Evolutionary conservation across 208 protist genomes (phyloP).

Genomic region (Trypanosoma rangeli): DNA sequence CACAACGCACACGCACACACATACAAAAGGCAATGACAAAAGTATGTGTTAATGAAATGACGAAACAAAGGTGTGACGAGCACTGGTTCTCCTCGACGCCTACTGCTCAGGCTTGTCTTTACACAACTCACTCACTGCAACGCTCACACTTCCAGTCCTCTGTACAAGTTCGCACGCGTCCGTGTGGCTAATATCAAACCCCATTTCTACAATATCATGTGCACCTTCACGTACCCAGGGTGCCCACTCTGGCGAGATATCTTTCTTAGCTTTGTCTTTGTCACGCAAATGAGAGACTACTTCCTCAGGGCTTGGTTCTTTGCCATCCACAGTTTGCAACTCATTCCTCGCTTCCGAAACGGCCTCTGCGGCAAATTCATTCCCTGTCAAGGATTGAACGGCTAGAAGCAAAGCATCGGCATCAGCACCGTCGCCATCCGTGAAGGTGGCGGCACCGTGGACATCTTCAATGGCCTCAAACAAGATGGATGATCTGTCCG

Average conservation of each 20-base stretch:
- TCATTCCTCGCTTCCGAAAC: constrained; percentile 19
- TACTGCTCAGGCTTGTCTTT: not conserved
- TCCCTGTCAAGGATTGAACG: constrained; percentile 31
- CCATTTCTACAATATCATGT: constrained; percentile 19
- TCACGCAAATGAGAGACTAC: constrained; percentile 16
- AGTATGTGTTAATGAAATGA: not conserved
- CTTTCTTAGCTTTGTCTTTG: constrained; percentile 4
- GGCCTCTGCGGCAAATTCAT: constrained; percentile 32
- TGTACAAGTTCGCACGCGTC: constrained; percentile 22
- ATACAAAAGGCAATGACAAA: not conserved
- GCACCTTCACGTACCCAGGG: constrained; percentile 19
- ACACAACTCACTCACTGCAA: constrained; percentile 19
- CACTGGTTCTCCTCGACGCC: too few relatives aligned
- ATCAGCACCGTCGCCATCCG: constrained; percentile 38
- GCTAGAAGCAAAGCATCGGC: constrained; percentile 30
- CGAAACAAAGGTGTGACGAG: not conserved
- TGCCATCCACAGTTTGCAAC: constrained; percentile 1
- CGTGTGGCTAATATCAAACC: constrained; percentile 18
- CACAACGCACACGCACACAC: not conserved
- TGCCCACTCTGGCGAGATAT: constrained; percentile 2
- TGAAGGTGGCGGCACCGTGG: constrained; percentile 30
- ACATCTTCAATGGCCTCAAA: constrained; percentile 32
- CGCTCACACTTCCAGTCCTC: constrained; percentile 23
- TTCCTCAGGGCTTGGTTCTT: constrained; percentile 21
- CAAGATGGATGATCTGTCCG: constrained; percentile 43